A percentile compares a stretch with the other conserved stretches of the same genome.
phyloP scores from a whole-genome alignment of 495 filamentous ascomycete species.

The Xylaria castorea region DNA sequence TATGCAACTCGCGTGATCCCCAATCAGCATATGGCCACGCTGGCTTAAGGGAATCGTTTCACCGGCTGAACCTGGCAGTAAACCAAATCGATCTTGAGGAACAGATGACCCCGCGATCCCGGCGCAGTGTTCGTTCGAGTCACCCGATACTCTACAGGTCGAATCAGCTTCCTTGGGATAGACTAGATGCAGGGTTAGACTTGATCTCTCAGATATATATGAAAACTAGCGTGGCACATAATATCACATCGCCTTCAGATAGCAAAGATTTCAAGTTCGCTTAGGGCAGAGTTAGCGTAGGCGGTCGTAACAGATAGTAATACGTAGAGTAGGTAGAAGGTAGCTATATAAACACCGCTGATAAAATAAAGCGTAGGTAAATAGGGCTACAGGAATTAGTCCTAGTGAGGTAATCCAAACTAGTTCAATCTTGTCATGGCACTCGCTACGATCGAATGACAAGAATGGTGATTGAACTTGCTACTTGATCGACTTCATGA shows the following conservation, averaged over 20 bases:
- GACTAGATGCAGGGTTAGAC: not conserved
- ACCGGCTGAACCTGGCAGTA: conserved; percentile 5
- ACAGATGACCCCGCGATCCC: not conserved
- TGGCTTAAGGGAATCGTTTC: not conserved
- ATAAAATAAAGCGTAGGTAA: not conserved
- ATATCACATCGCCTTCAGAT: not conserved
- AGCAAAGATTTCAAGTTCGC: not conserved
- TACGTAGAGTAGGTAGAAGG: not conserved
- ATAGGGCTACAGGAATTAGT: not conserved
- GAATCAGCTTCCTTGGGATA: conserved; percentile 4
- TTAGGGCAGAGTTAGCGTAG: not conserved
- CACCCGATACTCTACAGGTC: not conserved
- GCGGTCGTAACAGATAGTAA: not conserved
- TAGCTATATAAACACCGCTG: not conserved
- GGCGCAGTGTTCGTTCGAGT: conserved; percentile 3
- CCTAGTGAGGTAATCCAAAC: not conserved
- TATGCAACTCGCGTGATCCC: not conserved
- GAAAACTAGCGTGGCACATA: not conserved
- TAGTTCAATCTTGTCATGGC: not conserved
- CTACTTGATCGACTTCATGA: not conserved
- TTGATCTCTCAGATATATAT: not conserved
- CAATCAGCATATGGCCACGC: not conserved
- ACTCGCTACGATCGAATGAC: not conserved
- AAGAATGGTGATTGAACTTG: not conserved
- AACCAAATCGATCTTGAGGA: not conserved